Conservation (phyloP, 805 yeast genomes). For the Candida taoyuanica region DNA sequence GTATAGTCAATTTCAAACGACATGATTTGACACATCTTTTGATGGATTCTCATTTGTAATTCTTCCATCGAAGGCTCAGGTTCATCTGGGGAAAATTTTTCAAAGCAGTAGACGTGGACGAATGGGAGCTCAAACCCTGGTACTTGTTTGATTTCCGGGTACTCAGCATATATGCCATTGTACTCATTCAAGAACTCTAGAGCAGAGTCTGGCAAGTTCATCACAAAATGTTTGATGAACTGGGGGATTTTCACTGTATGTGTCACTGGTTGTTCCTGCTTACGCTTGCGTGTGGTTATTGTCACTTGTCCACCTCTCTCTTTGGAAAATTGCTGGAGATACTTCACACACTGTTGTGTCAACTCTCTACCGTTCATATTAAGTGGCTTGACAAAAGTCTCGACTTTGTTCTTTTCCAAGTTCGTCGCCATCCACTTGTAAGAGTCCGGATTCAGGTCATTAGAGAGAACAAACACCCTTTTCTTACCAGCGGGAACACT, state of each 20-base stretch:
- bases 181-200: slow-evolving; percentile 75
- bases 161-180: slow-evolving; percentile 59
- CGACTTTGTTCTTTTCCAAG: slow-evolving; percentile 58
- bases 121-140: slow-evolving; percentile 60
- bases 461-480: slow-evolving; percentile 75
- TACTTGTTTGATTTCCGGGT: slow-evolving; percentile 33
- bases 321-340: slow-evolving; percentile 44
- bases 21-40: slow-evolving; percentile 43
- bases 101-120: slow-evolving; percentile 89
- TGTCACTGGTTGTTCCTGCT: slow-evolving; percentile 23
- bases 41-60: slow-evolving; percentile 59
- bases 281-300: slow-evolving; percentile 34
- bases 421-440: slow-evolving; percentile 66
- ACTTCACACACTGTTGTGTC: slow-evolving; percentile 54
- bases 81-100: slow-evolving; percentile 74
- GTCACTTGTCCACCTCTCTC: slow-evolving; percentile 33
- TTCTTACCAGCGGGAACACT: slow-evolving; percentile 94
- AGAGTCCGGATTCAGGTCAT: slow-evolving; percentile 89
- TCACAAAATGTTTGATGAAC: slow-evolving; percentile 68
- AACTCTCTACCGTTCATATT: slow-evolving; percentile 83
- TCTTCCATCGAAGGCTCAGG: slow-evolving; percentile 67
- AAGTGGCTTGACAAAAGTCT: slow-evolving; percentile 50
- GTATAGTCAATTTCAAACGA: slow-evolving; percentile 41
- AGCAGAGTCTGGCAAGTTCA: slow-evolving; percentile 96
- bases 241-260: slow-evolving; percentile 42